Evolutionary conservation across 805 yeast species (phyloP).

Genomic region (Candida ponderosae): DNA sequence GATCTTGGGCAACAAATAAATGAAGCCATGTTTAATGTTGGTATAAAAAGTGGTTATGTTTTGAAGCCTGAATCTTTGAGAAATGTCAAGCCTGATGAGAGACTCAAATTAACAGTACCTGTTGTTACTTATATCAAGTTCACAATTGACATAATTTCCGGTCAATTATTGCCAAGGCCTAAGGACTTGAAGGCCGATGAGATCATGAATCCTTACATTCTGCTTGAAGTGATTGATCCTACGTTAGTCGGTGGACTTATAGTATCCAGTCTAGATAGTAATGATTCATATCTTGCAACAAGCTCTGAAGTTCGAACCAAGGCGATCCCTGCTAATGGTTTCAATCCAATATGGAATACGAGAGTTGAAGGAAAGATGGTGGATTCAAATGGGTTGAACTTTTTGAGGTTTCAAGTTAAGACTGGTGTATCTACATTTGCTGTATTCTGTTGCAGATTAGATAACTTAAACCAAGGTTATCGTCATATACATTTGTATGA

Average conservation of each 20-base stretch:
- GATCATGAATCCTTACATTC: conserved; percentile 52
- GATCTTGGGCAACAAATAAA: conserved; percentile 87
- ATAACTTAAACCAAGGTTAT: conserved; percentile 68
- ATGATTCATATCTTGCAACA: background rate
- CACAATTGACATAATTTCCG: conserved; percentile 55
- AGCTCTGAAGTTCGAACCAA: conserved; percentile 13
- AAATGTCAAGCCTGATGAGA: conserved; percentile 15
- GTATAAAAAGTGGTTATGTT: conserved; percentile 63
- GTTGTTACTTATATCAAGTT: conserved; percentile 10
- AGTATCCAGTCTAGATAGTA: conserved; percentile 5
- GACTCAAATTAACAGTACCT: conserved; percentile 11
- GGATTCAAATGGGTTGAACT: conserved; percentile 39
- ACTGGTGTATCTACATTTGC: conserved; percentile 44
- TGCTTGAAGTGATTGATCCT: conserved; percentile 52
- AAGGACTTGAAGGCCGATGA: conserved; percentile 38
- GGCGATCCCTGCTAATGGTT: conserved; percentile 60
- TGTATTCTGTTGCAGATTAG: conserved; percentile 48
- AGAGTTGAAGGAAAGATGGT: conserved; percentile 33
- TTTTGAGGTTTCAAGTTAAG: conserved; percentile 46
- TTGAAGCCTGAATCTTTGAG: conserved; percentile 55
- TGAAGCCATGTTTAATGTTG: conserved; percentile 67
- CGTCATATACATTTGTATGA: conserved; percentile 76
- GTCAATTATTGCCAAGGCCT: conserved; percentile 77
- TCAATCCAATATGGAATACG: conserved; percentile 79
- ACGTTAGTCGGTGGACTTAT: conserved; percentile 7